These are phyloP conservation scores for Cryptococcus wingfieldii DNA, from an alignment of 1,284 basidiomycete species.

Conservation along the genomic window DNA sequence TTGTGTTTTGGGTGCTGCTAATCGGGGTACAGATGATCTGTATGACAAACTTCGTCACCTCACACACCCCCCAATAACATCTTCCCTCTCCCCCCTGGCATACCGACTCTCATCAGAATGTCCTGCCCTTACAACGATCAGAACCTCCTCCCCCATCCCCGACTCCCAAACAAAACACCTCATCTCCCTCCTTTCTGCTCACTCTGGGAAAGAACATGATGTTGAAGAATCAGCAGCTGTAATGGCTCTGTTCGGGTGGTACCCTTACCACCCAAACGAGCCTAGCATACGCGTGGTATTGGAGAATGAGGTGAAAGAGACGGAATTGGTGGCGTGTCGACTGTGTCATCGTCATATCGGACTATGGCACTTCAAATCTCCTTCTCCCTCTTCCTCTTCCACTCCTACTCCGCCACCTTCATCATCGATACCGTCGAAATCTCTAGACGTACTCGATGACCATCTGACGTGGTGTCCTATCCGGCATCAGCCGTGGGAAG, in stretches of 20 bases:
- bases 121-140: background rate
- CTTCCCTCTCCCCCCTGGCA: constrained; percentile 22
- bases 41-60: constrained; percentile 15
- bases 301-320: constrained; percentile 4
- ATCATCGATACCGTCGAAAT: background rate
- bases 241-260: constrained; percentile 40
- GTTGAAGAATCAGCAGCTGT: constrained; percentile 14
- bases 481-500: constrained; percentile 24
- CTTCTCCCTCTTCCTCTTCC: background rate
- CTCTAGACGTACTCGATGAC: constrained; percentile 27
- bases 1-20: background rate
- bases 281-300: constrained; percentile 3
- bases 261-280: constrained; percentile 29
- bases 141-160: background rate
- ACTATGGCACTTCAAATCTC: constrained; percentile 26
- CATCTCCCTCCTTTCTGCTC: background rate
- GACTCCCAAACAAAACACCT: background rate
- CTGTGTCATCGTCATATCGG: constrained; percentile 37
- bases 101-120: constrained; percentile 17
- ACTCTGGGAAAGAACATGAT: background rate
- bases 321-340: constrained; percentile 36
- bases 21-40: constrained; percentile 15
- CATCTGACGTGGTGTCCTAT: constrained; percentile 42
- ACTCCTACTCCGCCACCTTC: too few species aligned
- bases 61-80: constrained; percentile 27